Base-by-base conservation (phyloP, 202 grass and related monocot species). In the Eragrostis tef region DNA sequence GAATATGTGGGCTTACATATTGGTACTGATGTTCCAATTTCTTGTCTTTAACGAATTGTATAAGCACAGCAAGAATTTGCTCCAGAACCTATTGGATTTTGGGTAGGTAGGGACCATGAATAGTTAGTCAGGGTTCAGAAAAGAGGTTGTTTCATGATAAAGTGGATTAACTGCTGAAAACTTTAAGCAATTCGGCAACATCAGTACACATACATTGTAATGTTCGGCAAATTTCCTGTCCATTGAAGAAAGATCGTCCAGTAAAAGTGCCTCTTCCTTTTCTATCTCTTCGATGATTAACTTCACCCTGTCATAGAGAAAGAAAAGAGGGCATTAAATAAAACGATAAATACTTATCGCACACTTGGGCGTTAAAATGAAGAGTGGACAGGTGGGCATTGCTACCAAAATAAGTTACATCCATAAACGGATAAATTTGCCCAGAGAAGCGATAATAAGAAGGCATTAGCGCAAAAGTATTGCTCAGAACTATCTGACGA, bases 211-310 rank as follows among this genome's bases (percentile, higher is more conserved):
- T 91, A 98, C 96, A 90, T 84, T 98, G 49, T 95, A 95, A 81
- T 98, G 96, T 85, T 98, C 96, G 81, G 88, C 86, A 91, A 98
- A 98, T 88, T 98, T 98, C 73, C 92, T 98, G 52, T 98, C 90
- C 96, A 98, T 98, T 29, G 92, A 98, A 88, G 93, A 83, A 79
- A 98, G 92, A 84, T 98, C 92, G 19, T 98, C 90, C 14, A 95
- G 85, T 77, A 95, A 67, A 89, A 86, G 79, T 65, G 90, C 87
- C 41, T 98, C 96, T 82, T 98, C 92, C 83, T 89, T 95, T 70
- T 95, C 96, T 82, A 90, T 93, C 74, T 88, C 96, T 90, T 98
- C 96, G 2, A 95, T 98, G 52, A 95, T 95, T 84, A 98, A 88
- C 47, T 98, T 98, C 73, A 98, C 92, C 80, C 96, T 95, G 64